A percentile compares a stretch with the other conserved stretches of the same genome.
phyloP scores from a whole-genome alignment of 2,329 filamentous ascomycete genomes.

The Lachnellula suecica region DNA sequence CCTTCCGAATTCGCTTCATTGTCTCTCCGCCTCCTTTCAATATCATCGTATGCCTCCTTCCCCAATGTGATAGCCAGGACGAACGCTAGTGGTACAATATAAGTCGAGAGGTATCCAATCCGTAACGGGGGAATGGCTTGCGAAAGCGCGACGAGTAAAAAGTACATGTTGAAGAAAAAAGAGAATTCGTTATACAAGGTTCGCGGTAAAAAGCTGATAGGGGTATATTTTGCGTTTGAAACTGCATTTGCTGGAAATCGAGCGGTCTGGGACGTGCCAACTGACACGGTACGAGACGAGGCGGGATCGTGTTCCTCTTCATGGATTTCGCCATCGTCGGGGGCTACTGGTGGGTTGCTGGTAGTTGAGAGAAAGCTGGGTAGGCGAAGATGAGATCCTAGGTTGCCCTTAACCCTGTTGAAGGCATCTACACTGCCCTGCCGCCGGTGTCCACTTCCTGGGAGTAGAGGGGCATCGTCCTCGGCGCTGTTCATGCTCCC shows the following conservation, averaged over 20 bases:
- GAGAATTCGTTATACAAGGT: constrained; percentile 99
- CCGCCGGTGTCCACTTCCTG: constrained; percentile 31
- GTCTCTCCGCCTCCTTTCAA: constrained; percentile 80
- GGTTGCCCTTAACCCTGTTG: constrained; percentile 41
- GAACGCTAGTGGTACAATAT: constrained; percentile 88
- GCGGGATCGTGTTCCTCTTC: constrained; percentile 62
- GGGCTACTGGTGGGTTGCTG: constrained; percentile 9
- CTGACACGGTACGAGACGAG: constrained; percentile 70
- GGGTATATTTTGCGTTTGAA: constrained; percentile 97
- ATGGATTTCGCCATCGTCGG: constrained; percentile 38
- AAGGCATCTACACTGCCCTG: constrained; percentile 40
- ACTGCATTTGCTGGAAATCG: constrained; percentile 88
- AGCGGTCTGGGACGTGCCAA: constrained; percentile 70
- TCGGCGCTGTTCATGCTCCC: constrained; percentile 55
- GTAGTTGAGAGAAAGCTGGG: constrained; percentile 63
- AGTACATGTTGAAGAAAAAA: constrained; percentile 99
- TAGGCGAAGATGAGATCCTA: constrained; percentile 58
- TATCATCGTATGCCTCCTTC: constrained; percentile 94
- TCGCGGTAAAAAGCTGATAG: constrained; percentile 88
- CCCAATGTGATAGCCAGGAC: constrained; percentile 90
- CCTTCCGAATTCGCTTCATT: constrained; percentile 92
- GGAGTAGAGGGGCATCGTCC: constrained; percentile 75
- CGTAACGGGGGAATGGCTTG: constrained; percentile 86
- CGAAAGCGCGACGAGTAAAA: constrained; percentile 89
- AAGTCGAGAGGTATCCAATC: constrained; percentile 93